Conservation (phyloP, 192 early-diverging fungal species). For the Gamsiella multidivaricata region DNA sequence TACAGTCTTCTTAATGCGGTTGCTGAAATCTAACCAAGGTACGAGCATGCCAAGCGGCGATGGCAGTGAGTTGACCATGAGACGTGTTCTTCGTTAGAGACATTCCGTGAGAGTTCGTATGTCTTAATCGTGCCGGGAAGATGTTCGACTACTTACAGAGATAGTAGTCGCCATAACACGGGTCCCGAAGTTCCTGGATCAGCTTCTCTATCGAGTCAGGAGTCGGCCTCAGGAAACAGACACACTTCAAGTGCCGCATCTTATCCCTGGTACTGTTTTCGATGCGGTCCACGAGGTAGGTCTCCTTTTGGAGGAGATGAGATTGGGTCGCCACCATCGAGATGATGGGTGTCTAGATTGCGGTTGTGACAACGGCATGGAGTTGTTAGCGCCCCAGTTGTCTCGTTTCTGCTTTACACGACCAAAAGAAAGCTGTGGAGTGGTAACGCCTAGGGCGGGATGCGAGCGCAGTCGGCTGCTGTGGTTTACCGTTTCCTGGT, state of each 20-base stretch:
- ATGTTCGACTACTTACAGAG: slow-evolving; percentile 85
- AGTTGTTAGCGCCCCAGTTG: too few relatives aligned
- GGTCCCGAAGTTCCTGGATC: slow-evolving; percentile 90
- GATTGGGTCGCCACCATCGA: slow-evolving; percentile 96
- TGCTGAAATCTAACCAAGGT: slow-evolving; percentile 82
- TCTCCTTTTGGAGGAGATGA: slow-evolving; percentile 88
- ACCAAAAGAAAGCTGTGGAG: too few relatives aligned
- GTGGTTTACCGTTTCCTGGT: slow-evolving; percentile 82
- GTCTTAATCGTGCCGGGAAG: too few relatives aligned
- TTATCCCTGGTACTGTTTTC: slow-evolving; percentile 87
- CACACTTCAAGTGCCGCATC: slow-evolving; percentile 95
- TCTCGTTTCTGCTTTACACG: too few relatives aligned
- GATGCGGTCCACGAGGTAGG: slow-evolving; percentile 93
- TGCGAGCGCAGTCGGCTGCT: too few relatives aligned
- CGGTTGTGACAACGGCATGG: slow-evolving; percentile 20
- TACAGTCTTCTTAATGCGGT: slow-evolving; percentile 89
- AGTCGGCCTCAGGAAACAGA: slow-evolving; percentile 92
- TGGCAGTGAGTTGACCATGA: too few relatives aligned
- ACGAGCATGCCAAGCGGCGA: neutral
- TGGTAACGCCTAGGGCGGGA: too few relatives aligned
- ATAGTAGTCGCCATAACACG: slow-evolving; percentile 96
- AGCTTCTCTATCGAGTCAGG: slow-evolving; percentile 85
- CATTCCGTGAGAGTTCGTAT: too few relatives aligned
- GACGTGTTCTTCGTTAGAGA: too few relatives aligned
- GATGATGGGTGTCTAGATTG: slow-evolving; percentile 89